Evolutionary conservation across 371 early-diverging fungal genomes (phyloP), one percentile per base, ranked within the genome.

Genomic region (Capniomyces stellatus): DNA sequence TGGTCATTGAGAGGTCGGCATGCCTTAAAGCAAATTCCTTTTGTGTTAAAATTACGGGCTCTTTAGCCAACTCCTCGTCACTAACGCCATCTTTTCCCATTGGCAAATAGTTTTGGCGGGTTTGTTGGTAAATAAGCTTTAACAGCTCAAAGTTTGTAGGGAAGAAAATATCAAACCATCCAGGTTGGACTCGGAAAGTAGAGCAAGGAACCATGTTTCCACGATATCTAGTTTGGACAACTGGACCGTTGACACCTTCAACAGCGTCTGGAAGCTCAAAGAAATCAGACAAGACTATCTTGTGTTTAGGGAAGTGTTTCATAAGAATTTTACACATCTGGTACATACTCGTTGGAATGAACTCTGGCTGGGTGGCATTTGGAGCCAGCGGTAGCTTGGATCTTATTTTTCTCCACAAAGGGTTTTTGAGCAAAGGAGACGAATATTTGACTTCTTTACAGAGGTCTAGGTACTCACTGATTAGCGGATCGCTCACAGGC

Each of bases 91-190:
- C n/a, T n/a, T n/a, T n/a, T 15, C 35, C 35, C 6, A 15, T 15
- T 35, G 35, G 15, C 6, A 15, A 6, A 10, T 6, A 6, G 15
- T 6, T 35, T 15, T 35, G 6, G 6, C 35, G 6, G 35, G 35
- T 35, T 10, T 35, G 48, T 8, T 71, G 58, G 67, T 97, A 91
- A 70, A 94, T 71, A 27, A 79, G 78, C 52, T 69, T 63, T 58
- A 92, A 57, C 24, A 89, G 64, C 60, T 86, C 88, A 72, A 93
- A 95, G 64, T 97, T 81, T 23, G 93, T 93, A 2, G 98, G 95
- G 67, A 94, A 97, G 62, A 97, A 91, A 29, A 94, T 92, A 64
- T 97, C 97, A 64, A 93, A 94, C 82, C 82, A 91, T n/a, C 98
- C 98, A 0, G 91, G 95, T 63, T 87, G 86, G 3, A 97, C 90